Conservation (phyloP, 1,139 yeast species). For the Yamadazyma sp. region DNA sequence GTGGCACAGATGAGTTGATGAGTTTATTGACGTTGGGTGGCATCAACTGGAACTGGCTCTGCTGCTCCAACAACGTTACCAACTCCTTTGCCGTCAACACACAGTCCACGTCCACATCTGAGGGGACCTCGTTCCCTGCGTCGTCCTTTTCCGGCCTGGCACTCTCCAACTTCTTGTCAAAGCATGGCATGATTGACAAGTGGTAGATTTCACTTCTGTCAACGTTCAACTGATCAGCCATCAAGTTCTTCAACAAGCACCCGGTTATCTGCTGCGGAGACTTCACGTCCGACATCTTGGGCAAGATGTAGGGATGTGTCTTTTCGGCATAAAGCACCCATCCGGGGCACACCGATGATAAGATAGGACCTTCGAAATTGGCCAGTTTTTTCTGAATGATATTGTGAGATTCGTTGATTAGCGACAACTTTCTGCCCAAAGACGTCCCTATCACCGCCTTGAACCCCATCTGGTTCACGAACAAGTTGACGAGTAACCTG, state of each 20-base stretch:
- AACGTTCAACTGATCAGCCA: conserved; percentile 39
- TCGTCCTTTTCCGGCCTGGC: conserved; percentile 67
- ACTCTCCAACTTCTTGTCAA: conserved; percentile 93
- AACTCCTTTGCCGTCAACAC: conserved; percentile 91
- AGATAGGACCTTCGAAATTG: conserved; percentile 39
- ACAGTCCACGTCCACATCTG: conserved; percentile 74
- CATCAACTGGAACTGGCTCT: conserved; percentile 25
- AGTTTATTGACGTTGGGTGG: conserved; percentile 16
- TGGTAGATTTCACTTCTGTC: conserved; percentile 59
- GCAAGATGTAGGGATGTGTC: conserved; percentile 83
- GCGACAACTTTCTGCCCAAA: conserved; percentile 71
- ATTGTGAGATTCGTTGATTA: conserved; percentile 59
- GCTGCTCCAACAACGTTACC: conserved; percentile 61
- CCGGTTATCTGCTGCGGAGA: conserved; percentile 97
- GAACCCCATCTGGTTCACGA: conserved; percentile 66
- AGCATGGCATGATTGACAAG: conserved; percentile 91
- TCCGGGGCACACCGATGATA: conserved; percentile 87
- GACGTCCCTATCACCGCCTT: conserved; percentile 80
- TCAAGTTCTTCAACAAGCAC: conserved; percentile 60
- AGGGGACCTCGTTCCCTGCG: conserved; percentile 2
- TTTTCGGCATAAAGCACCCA: conserved; percentile 96
- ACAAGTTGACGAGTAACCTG: conserved; percentile 54
- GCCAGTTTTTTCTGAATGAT: conserved; percentile 30
- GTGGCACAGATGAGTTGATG: conserved; percentile 13
- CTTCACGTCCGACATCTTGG: conserved; percentile 61